Conservation (phyloP, 2,329 filamentous ascomycete genomes). For the Aspergillus sp. region DNA sequence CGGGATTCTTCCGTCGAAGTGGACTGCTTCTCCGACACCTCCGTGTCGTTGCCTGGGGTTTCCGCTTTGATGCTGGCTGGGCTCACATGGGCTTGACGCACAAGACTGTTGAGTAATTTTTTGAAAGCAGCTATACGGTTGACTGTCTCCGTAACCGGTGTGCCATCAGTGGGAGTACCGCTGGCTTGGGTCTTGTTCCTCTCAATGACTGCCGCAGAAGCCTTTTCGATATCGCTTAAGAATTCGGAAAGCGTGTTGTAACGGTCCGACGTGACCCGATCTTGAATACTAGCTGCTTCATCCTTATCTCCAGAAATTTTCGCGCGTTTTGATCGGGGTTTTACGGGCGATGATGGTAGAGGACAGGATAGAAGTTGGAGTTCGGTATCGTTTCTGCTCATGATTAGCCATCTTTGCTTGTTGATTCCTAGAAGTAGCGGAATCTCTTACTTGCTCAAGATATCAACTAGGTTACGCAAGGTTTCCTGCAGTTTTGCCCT, state of each 20-base stretch:
- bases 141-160: constrained; percentile 36
- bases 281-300: constrained; percentile 38
- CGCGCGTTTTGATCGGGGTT: constrained; percentile 45
- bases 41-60: constrained; percentile 34
- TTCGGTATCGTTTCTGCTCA: constrained; percentile 42
- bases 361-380: constrained; percentile 44
- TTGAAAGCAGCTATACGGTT: constrained; percentile 58
- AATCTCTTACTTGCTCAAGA: constrained; percentile 29
- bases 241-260: constrained; percentile 45
- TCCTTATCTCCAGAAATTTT: constrained; percentile 39
- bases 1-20: constrained; percentile 41
- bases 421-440: neutral
- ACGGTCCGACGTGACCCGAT: constrained; percentile 35
- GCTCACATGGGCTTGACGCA: constrained; percentile 60
- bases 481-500: constrained; percentile 34
- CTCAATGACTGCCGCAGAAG: constrained; percentile 38
- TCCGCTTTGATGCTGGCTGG: constrained; percentile 36
- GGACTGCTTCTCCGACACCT: constrained; percentile 37
- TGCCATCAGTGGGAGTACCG: constrained; percentile 24
- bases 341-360: constrained; percentile 34
- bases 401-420: constrained; percentile 21
- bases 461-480: constrained; percentile 36
- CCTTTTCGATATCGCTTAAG: constrained; percentile 42
- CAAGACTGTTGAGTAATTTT: constrained; percentile 61
- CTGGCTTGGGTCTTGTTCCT: constrained; percentile 33